phyloP scores from a whole-genome alignment of 2,329 filamentous ascomycete species.

The Hymenoscyphus infarciens region DNA sequence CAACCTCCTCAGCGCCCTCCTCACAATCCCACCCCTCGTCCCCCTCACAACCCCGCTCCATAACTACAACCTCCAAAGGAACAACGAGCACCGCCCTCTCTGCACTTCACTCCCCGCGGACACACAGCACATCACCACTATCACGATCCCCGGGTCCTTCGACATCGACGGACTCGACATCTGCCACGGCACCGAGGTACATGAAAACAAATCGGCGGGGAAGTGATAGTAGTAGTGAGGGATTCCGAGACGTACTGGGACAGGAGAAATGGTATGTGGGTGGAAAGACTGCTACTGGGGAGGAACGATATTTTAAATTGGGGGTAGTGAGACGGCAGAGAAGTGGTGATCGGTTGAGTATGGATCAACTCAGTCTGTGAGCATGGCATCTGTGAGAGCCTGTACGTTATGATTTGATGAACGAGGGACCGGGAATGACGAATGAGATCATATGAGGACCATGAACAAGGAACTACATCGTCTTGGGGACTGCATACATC shows the following conservation, averaged over 20 bases:
- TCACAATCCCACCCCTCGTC: conserved; percentile 17
- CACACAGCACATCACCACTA: conserved; percentile 29
- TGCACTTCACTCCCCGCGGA: conserved; percentile 31
- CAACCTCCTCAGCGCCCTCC: conserved; percentile 15
- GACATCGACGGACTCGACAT: conserved; percentile 1
- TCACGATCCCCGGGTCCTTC: conserved; percentile 23
- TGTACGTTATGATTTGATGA: background rate
- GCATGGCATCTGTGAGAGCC: background rate
- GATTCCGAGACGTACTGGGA: conserved; percentile 68
- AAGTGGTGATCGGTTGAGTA: conserved; percentile 70
- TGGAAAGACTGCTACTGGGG: conserved; percentile 69
- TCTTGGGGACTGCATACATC: background rate
- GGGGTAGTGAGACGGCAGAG: conserved; percentile 69
- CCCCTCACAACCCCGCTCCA: conserved; percentile 32
- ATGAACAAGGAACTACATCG: no score
- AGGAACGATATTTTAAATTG: conserved; percentile 78
- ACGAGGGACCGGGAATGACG: background rate
- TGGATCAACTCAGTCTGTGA: conserved; percentile 73
- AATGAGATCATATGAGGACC: background rate
- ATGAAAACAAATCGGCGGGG: conserved; percentile 44
- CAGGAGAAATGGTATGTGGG: conserved; percentile 81
- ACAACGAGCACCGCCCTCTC: conserved; percentile 30
- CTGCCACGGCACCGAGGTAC: conserved; percentile 14
- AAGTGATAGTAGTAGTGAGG: conserved; percentile 72
- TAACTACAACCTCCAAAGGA: conserved; percentile 24